Percentiles rank a stretch among this genome's conserved stretches.
phyloP scores from a whole-genome alignment of 768 basidiomycete species.

The Infundibulicybe gibba region DNA sequence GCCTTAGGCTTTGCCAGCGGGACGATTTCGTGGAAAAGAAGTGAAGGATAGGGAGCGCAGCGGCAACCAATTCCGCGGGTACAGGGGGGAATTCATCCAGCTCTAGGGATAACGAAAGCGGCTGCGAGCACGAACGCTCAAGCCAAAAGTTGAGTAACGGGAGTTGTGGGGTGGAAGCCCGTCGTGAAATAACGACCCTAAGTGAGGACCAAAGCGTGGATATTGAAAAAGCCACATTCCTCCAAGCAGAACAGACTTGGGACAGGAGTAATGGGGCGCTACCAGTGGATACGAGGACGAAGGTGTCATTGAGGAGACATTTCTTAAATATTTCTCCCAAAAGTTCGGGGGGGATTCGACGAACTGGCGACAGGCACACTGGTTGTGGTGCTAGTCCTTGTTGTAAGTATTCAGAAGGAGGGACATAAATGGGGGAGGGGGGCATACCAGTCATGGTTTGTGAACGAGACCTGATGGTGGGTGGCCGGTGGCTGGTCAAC shows the following conservation, averaged over 20 bases:
- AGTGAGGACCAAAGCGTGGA: slow-evolving; percentile 1
- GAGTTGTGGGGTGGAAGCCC: slow-evolving; percentile 6
- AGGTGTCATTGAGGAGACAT: not conserved
- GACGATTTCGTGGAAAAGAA: slow-evolving; percentile 5
- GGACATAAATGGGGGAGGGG: no score
- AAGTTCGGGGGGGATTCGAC: no score
- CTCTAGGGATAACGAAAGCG: slow-evolving; percentile 8
- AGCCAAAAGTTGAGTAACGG: slow-evolving; percentile 10
- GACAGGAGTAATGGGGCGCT: slow-evolving; percentile 1
- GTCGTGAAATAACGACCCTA: slow-evolving; percentile 7
- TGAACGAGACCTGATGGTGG: no score
- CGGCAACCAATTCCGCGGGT: not conserved
- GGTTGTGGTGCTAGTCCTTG: no score
- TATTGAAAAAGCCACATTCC: not conserved
- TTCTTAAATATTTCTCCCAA: not conserved
- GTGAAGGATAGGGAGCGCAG: slow-evolving; percentile 1
- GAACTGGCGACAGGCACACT: no score
- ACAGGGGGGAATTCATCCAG: slow-evolving; percentile 9
- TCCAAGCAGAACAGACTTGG: slow-evolving; percentile 2
- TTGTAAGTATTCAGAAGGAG: no score
- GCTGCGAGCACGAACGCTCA: slow-evolving; percentile 10
- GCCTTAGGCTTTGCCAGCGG: slow-evolving; percentile 14
- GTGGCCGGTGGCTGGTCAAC: no score
- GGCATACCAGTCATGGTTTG: no score
- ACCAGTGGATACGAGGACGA: not conserved